These are phyloP conservation scores for Calonectria fujianensis DNA, from an alignment of 2,329 filamentous ascomycete genomes.

Conservation along the genomic window DNA sequence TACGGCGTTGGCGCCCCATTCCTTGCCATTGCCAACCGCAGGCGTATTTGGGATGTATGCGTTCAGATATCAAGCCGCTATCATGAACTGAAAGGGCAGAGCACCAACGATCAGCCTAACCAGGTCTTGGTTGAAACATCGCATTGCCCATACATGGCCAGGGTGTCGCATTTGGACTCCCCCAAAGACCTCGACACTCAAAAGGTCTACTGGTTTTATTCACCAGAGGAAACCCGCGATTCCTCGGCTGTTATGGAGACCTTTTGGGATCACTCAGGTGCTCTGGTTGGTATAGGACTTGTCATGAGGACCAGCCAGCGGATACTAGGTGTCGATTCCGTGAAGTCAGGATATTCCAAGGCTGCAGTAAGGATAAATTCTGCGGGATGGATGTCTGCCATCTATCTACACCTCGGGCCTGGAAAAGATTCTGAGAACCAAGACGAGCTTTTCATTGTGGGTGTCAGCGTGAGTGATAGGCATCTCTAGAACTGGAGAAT, in stretches of 20 bases:
- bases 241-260: constrained; percentile 18
- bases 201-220: constrained; percentile 22
- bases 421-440: neutral
- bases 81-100: neutral
- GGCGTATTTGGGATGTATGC: constrained; percentile 34
- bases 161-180: constrained; percentile 11
- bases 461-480: constrained; percentile 1
- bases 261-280: constrained; percentile 2
- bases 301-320: constrained; percentile 3
- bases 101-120: neutral
- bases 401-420: constrained; percentile 2
- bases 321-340: constrained; percentile 1
- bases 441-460: neutral
- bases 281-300: constrained; percentile 27
- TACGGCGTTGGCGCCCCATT: constrained; percentile 20
- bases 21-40: constrained; percentile 34
- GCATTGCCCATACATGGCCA: neutral
- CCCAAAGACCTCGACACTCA: neutral
- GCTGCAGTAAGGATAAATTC: neutral
- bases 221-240: constrained; percentile 15
- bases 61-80: neutral
- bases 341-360: neutral
- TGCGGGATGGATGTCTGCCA: constrained; percentile 18
- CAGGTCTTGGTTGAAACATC: neutral
- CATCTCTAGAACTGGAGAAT: neutral